Evolutionary conservation across 495 filamentous ascomycete species (phyloP).

Genomic region (Xylaria curta): DNA sequence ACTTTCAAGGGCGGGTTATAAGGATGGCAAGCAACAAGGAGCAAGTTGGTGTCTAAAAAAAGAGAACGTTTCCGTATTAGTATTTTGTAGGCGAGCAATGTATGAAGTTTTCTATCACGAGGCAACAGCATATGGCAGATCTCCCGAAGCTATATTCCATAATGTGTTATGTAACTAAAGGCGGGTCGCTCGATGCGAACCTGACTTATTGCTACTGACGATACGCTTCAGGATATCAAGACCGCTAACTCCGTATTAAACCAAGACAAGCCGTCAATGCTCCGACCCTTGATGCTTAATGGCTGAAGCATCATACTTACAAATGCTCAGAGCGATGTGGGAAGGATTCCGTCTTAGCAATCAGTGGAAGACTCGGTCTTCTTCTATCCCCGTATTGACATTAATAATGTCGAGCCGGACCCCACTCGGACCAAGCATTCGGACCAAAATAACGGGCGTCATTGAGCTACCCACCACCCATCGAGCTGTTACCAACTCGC

Average conservation of each 20-base stretch:
- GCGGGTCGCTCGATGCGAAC: background rate
- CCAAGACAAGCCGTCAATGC: background rate
- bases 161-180: background rate
- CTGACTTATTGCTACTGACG: background rate
- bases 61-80: constrained; percentile 1
- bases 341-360: too few relatives aligned
- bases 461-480: background rate
- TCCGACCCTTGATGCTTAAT: background rate
- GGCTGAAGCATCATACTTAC: background rate
- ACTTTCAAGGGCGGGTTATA: background rate
- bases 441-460: background rate
- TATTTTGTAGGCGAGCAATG: constrained; percentile 10
- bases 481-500: background rate
- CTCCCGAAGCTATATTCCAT: background rate
- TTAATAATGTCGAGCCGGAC: constrained; percentile 22
- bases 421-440: constrained; percentile 21
- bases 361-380: background rate
- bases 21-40: constrained; percentile 15
- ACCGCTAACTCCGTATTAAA: background rate
- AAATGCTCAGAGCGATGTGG: background rate
- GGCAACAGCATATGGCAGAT: background rate
- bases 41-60: constrained; percentile 15
- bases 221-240: background rate
- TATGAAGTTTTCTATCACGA: constrained; percentile 4
- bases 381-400: background rate